Conservation (phyloP, 495 filamentous ascomycete genomes). For the Daldinia grandis region DNA sequence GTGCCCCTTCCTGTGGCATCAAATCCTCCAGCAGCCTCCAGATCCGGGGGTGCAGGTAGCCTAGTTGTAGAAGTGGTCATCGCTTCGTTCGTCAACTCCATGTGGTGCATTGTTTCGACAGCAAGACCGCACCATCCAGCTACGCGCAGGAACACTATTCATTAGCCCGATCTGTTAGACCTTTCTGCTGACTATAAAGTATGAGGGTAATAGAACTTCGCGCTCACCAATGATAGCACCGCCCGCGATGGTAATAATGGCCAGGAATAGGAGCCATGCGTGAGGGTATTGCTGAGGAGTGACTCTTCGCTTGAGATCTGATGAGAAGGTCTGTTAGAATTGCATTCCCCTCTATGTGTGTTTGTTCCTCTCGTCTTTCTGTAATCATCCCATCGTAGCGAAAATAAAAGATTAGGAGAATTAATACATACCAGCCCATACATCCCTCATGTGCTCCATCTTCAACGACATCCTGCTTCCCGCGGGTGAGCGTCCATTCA, state of each 20-base stretch:
- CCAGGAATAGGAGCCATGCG: constrained; percentile 20
- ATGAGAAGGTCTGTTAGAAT: not conserved
- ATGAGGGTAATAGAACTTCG: not conserved
- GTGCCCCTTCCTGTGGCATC: not conserved
- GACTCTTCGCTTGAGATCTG: constrained; percentile 23
- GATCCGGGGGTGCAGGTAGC: constrained; percentile 12
- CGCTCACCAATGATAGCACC: constrained; percentile 19
- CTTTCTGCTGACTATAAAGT: not conserved
- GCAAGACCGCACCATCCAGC: constrained; percentile 25
- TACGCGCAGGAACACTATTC: not conserved
- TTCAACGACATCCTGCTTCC: not conserved
- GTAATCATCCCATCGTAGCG: not conserved
- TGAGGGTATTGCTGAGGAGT: constrained; percentile 9
- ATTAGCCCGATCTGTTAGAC: constrained; percentile 6
- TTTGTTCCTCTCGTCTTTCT: not conserved
- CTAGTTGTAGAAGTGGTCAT: not conserved
- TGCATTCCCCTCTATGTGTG: not conserved
- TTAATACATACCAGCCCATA: constrained; percentile 6
- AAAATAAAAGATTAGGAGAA: not conserved
- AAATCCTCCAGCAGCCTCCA: not conserved
- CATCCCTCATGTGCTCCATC: not conserved
- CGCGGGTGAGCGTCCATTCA: not conserved
- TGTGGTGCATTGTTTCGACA: constrained; percentile 8
- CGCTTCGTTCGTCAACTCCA: not conserved
- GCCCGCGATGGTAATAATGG: constrained; percentile 12